Evolutionary conservation across 495 filamentous ascomycete species (phyloP), one percentile per base, ranked within the genome.

Genomic region (Sabuloglossum arenarium): DNA sequence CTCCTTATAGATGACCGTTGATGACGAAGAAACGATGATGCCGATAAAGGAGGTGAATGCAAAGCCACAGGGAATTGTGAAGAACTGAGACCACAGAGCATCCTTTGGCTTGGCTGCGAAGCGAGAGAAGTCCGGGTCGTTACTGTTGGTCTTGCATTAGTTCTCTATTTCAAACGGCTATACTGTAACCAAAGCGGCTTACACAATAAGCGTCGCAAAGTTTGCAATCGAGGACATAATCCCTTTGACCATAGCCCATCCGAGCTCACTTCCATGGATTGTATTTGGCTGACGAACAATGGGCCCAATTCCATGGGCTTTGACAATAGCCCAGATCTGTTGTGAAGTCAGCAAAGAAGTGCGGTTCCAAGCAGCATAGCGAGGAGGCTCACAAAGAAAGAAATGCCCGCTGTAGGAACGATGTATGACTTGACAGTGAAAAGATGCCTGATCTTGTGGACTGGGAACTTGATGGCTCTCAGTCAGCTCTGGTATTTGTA

Each of bases 141-240:
- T 86, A 57, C 47, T 51, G 47, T 27, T 11, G 39, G 3, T 14
- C 14, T 3, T 29, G 29, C 2, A 50, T 34, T 53, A 34, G 54
- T 28, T n/a, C 14, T 21, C n/a, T 9, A 8, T 2, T 45, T 43
- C 6, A 9, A 57, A 32, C 3, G 23, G 29, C 21, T 3, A 24
- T 43, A 12, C 10, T 11, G 58, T 70, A 69, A 56, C 4, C 12
- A 12, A 29, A 19, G 24, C 12, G 12, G 12, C 47, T 2, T 51
- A 51, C 47, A 85, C 79, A 61, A 86, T 83, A 32, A 95, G 73
- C 0, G 89, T 88, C 1, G 89, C 87, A 62, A 94, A 95, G 70
- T 96, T 96, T 56, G 86, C 88, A 62, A 96, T 88, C 24, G 84
- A 82, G 45, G 73, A 80, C 88, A 94, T 93, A 67, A 94, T 78